Percentiles rank a stretch among this genome's conserved stretches.
Conservation (phyloP, 2,329 filamentous ascomycete genomes). For the Tolypocladium album region DNA sequence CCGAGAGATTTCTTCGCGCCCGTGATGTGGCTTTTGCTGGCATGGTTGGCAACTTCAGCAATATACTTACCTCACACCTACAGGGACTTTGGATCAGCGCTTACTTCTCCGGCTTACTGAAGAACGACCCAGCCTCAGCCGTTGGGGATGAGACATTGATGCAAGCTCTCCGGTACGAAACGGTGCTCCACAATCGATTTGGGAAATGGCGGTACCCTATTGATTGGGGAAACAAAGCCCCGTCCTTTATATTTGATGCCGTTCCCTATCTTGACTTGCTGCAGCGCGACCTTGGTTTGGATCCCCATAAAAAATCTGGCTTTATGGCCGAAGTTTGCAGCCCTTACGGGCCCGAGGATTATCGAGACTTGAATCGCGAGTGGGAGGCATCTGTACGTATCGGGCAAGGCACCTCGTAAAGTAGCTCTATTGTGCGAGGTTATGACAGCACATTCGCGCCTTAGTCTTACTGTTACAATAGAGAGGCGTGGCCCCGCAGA, state of each 20-base stretch:
- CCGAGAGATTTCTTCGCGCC: slow-evolving; percentile 20
- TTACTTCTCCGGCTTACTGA: slow-evolving; percentile 36
- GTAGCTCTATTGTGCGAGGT: neutral
- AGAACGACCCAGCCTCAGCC: slow-evolving; percentile 9
- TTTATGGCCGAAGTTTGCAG: slow-evolving; percentile 39
- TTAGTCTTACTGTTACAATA: no score
- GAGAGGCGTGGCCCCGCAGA: no score
- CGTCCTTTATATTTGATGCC: slow-evolving; percentile 67
- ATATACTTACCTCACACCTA: slow-evolving; percentile 28
- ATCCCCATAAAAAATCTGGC: slow-evolving; percentile 42
- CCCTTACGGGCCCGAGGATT: slow-evolving; percentile 50
- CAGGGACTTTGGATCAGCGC: slow-evolving; percentile 55
- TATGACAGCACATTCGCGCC: neutral
- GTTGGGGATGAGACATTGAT: slow-evolving; percentile 20
- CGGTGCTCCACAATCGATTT: slow-evolving; percentile 56
- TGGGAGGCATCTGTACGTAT: slow-evolving; percentile 21
- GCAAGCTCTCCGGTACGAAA: slow-evolving; percentile 35
- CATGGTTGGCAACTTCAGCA: slow-evolving; percentile 30
- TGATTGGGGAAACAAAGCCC: slow-evolving; percentile 51
- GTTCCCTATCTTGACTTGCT: slow-evolving; percentile 64
- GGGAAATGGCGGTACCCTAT: slow-evolving; percentile 58
- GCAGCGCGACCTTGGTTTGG: slow-evolving; percentile 53
- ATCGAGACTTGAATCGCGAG: slow-evolving; percentile 40
- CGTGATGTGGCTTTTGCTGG: slow-evolving; percentile 35
- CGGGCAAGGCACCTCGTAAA: neutral